These are phyloP conservation scores for Knufia petricola DNA, from an alignment of 2,329 filamentous ascomycete species.

Conservation along the genomic window DNA sequence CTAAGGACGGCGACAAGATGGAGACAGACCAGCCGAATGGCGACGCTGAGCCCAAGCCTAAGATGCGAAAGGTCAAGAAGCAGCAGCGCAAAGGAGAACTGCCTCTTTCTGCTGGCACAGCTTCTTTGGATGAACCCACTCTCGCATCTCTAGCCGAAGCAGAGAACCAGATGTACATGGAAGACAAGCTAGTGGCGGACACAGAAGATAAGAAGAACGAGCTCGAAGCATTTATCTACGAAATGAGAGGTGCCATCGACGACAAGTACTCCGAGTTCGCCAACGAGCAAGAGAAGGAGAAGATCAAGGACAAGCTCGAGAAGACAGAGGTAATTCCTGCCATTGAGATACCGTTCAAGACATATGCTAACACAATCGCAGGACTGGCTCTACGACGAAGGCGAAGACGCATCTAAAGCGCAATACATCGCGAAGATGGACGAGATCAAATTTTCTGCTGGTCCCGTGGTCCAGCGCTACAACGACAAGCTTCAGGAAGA, in stretches of 20 bases:
- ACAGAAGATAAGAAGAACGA: slow-evolving; percentile 99
- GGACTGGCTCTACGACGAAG: slow-evolving; percentile 98
- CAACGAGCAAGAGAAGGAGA: slow-evolving; percentile 84
- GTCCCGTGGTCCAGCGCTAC: slow-evolving; percentile 86
- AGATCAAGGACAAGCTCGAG: slow-evolving; percentile 74
- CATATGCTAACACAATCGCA: slow-evolving; percentile 35
- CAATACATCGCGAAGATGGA: slow-evolving; percentile 93
- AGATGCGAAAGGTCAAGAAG: slow-evolving; percentile 98
- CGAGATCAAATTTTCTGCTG: slow-evolving; percentile 82
- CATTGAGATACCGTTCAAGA: background rate
- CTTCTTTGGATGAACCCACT: slow-evolving; percentile 60
- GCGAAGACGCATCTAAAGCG: slow-evolving; percentile 87
- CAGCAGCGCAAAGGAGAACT: slow-evolving; percentile 96
- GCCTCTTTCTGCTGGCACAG: slow-evolving; percentile 72
- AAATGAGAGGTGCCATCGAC: slow-evolving; percentile 89
- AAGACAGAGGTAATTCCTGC: slow-evolving; percentile 60
- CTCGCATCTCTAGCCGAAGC: slow-evolving; percentile 66
- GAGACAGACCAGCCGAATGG: slow-evolving; percentile 61
- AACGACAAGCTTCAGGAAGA: slow-evolving; percentile 89
- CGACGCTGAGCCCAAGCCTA: slow-evolving; percentile 59
- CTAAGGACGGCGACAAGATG: slow-evolving; percentile 70
- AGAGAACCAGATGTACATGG: slow-evolving; percentile 86
- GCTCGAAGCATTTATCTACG: slow-evolving; percentile 95
- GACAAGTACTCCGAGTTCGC: slow-evolving; percentile 83
- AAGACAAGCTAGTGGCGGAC: slow-evolving; percentile 96